Percentiles rank a stretch among this genome's conserved stretches.
Conservation (phyloP, 108 stramenopile genomes). For the Schizochytrium sp. region DNA sequence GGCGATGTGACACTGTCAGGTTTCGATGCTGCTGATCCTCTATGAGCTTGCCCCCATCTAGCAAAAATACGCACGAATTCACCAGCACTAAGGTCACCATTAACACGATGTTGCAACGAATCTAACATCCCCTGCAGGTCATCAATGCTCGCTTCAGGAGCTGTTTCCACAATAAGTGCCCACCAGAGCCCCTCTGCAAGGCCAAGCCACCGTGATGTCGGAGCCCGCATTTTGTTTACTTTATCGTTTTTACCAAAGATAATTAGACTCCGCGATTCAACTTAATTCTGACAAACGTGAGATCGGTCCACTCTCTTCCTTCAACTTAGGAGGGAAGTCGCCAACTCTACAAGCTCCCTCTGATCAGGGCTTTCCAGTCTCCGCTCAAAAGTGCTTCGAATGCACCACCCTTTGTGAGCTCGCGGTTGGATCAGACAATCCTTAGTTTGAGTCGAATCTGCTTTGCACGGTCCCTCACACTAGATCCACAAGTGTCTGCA, state of each 20-base stretch:
- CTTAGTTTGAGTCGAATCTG: too few relatives aligned
- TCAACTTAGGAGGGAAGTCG: background rate
- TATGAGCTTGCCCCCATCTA: background rate
- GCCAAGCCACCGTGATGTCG: constrained; percentile 25
- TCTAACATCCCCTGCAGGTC: background rate
- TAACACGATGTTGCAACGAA: background rate
- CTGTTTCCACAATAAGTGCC: constrained; percentile 20
- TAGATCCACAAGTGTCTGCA: too few relatives aligned
- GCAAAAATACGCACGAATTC: background rate
- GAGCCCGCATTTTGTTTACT: background rate
- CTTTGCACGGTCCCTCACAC: too few relatives aligned
- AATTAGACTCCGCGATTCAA: too few relatives aligned
- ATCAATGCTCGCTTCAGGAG: background rate
- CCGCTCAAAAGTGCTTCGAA: too few relatives aligned
- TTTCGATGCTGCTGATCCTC: background rate
- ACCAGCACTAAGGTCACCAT: background rate
- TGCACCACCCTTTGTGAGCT: too few relatives aligned
- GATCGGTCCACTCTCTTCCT: background rate
- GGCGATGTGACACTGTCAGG: too few relatives aligned
- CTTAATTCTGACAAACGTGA: background rate
- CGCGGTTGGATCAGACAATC: too few relatives aligned
- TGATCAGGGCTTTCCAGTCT: background rate
- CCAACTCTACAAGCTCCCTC: background rate
- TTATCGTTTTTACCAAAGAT: background rate
- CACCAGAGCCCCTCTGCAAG: constrained; percentile 50